Conservation (phyloP, 768 basidiomycete genomes). For the Collybia mongolica region DNA sequence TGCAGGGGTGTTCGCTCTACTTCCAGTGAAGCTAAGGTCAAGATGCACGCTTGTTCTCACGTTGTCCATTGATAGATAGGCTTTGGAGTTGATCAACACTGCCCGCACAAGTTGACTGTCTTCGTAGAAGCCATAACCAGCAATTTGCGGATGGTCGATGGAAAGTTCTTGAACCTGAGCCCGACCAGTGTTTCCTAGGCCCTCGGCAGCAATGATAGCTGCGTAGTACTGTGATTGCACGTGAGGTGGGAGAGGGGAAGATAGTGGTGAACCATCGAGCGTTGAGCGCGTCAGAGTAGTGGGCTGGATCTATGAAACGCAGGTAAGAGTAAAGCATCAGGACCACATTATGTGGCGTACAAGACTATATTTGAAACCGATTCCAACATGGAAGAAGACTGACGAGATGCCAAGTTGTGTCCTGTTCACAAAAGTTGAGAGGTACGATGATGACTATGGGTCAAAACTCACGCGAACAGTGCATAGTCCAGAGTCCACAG, state of each 20-base stretch:
- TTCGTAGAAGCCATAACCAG: constrained; percentile 67
- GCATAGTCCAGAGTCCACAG: constrained; percentile 60
- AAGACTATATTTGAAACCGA: constrained; percentile 72
- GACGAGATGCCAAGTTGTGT: constrained; percentile 44
- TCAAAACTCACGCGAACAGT: constrained; percentile 35
- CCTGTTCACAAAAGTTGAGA: background rate
- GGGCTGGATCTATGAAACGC: constrained; percentile 56
- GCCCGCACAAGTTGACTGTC: constrained; percentile 39
- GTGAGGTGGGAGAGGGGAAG: constrained; percentile 52
- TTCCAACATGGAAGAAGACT: constrained; percentile 63
- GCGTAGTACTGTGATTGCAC: constrained; percentile 69
- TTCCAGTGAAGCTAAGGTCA: constrained; percentile 34
- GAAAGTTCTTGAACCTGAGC: constrained; percentile 45
- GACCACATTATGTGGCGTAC: constrained; percentile 26
- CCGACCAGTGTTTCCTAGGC: constrained; percentile 45
- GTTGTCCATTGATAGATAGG: constrained; percentile 38
- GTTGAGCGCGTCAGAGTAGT: constrained; percentile 54
- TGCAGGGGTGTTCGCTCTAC: constrained; percentile 16
- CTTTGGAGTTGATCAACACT: constrained; percentile 58
- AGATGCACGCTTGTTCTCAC: constrained; percentile 41
- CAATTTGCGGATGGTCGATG: constrained; percentile 43
- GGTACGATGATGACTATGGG: background rate
- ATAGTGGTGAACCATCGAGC: constrained; percentile 49
- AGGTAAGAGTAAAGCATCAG: background rate
- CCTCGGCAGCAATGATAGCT: constrained; percentile 58